Conservation (phyloP, 169 alveolate genomes). For the Amoebophrya sp. region DNA sequence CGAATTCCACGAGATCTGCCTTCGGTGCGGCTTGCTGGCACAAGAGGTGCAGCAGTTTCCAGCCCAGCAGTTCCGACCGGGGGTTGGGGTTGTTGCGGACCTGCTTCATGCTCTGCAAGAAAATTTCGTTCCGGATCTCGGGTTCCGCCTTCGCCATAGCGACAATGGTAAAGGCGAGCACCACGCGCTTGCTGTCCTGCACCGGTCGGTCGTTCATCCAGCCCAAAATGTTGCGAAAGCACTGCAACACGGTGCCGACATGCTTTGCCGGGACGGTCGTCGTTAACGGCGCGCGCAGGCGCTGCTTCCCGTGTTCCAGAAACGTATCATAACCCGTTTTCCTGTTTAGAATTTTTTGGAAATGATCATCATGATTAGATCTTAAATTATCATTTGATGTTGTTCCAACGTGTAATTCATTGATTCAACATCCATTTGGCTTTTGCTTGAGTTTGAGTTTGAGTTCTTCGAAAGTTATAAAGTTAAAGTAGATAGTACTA, state of each 20-base stretch:
- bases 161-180: not conserved
- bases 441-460: too few relatives aligned
- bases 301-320: not conserved
- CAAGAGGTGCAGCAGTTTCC: not conserved
- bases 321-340: not conserved
- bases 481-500: too few relatives aligned
- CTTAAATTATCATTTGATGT: too few relatives aligned
- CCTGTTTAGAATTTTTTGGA: not conserved
- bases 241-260: not conserved
- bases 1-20: not conserved
- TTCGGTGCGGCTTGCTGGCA: not conserved
- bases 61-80: not conserved
- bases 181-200: not conserved
- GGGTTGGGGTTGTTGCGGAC: not conserved
- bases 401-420: not conserved
- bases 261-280: not conserved
- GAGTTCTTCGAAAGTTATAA: too few relatives aligned
- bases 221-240: not conserved
- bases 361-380: too few relatives aligned
- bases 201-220: not conserved
- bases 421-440: too few relatives aligned
- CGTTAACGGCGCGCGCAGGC: not conserved
- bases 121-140: not conserved
- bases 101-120: not conserved
- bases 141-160: not conserved